Evolutionary conservation across 176 grass and related monocot genomes (phyloP).

Genomic region (Avena sativa): DNA sequence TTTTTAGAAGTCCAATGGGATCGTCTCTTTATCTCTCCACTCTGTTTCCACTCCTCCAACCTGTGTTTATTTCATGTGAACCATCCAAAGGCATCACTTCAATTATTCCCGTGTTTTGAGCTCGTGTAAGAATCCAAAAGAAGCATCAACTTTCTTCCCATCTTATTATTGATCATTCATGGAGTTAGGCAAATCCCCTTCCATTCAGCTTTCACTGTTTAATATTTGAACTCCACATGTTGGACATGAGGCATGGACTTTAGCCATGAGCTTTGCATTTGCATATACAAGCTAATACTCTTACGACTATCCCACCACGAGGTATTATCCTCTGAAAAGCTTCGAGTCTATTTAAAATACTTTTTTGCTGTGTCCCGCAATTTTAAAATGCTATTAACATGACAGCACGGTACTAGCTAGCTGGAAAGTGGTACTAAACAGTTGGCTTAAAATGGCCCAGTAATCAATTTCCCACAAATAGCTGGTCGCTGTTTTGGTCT

Average conservation of each 20-base stretch:
- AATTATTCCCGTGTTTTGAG: background rate
- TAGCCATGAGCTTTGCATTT: background rate
- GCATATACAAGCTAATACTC: background rate
- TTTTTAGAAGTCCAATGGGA: background rate
- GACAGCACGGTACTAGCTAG: background rate
- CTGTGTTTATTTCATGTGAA: background rate
- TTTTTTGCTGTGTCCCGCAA: background rate
- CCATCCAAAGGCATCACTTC: background rate
- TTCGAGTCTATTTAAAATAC: slow-evolving; percentile 9
- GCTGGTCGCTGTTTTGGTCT: background rate
- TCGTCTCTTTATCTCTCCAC: background rate
- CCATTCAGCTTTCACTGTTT: background rate
- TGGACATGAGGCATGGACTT: background rate
- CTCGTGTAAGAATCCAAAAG: background rate
- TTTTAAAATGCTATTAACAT: slow-evolving; percentile 18
- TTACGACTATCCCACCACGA: background rate
- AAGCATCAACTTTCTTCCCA: background rate
- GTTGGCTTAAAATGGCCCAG: background rate
- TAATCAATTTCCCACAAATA: slow-evolving; percentile 5
- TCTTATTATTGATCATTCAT: background rate
- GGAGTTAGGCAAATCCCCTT: background rate
- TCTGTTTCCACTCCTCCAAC: background rate
- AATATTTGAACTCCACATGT: background rate
- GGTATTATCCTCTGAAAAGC: background rate
- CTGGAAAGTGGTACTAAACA: slow-evolving; percentile 10